Evolutionary conservation across 768 basidiomycete genomes (phyloP).

Genomic region (Crassisporium funariophilum): DNA sequence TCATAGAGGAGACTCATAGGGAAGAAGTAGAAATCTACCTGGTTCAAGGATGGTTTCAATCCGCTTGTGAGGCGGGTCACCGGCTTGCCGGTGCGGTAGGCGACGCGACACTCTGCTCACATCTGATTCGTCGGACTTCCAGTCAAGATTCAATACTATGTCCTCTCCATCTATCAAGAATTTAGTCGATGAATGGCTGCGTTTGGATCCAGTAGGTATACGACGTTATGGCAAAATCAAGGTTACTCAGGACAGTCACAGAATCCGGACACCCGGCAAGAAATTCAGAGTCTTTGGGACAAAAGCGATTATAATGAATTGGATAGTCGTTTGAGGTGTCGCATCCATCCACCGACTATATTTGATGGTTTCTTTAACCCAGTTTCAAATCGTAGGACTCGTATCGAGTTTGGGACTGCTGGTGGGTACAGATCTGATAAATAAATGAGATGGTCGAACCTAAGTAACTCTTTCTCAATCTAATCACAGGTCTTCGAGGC

Average conservation of each 20-base stretch:
- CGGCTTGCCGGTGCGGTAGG: neutral
- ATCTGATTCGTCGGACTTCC: neutral
- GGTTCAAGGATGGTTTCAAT: too few relatives aligned
- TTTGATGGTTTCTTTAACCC: neutral
- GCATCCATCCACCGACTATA: neutral
- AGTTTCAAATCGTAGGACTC: conserved; percentile 40
- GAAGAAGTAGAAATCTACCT: too few relatives aligned
- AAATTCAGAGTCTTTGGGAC: conserved; percentile 50
- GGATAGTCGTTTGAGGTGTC: conserved; percentile 57
- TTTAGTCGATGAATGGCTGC: conserved; percentile 42
- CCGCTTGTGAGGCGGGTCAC: too few relatives aligned
- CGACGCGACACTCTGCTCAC: neutral
- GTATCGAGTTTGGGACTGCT: conserved; percentile 89
- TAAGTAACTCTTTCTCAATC: neutral
- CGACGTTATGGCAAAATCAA: neutral
- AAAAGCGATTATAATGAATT: conserved; percentile 47
- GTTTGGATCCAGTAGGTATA: conserved; percentile 35
- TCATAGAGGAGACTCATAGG: conserved; percentile 34
- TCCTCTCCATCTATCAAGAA: conserved; percentile 16
- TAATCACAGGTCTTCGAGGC: conserved; percentile 63
- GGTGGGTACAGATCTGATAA: conserved; percentile 45
- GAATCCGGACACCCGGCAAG: conserved; percentile 52
- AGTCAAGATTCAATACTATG: conserved; percentile 4
- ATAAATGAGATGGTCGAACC: neutral
- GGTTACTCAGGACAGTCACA: conserved; percentile 22